These are phyloP conservation scores for Tylopilus felleus DNA, from an alignment of 768 basidiomycete species.

Conservation along the genomic window DNA sequence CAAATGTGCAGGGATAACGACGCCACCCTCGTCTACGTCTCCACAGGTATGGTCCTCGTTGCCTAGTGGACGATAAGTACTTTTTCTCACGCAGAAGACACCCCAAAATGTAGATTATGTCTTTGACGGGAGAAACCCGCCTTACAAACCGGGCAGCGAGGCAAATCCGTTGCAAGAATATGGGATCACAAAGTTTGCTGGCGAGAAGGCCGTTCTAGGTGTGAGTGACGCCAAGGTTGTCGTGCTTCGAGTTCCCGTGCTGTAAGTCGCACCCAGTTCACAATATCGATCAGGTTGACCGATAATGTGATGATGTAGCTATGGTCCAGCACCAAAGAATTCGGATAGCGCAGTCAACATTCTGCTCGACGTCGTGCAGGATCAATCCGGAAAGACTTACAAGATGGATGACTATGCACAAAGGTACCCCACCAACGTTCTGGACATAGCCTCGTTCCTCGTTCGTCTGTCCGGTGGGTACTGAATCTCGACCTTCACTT, in stretches of 20 bases:
- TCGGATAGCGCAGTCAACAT: conserved; percentile 88
- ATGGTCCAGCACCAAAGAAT: conserved; percentile 82
- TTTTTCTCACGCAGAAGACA: conserved; percentile 6
- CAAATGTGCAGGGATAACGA: conserved; percentile 54
- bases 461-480: conserved; percentile 66
- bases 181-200: conserved; percentile 81
- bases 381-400: conserved; percentile 83
- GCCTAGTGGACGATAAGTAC: not conserved
- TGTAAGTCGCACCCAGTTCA: conserved; percentile 46
- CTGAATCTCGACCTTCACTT: not conserved
- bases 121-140: conserved; percentile 90
- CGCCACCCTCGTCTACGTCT: conserved; percentile 85
- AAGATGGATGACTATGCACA: conserved; percentile 97
- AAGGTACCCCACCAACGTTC: conserved; percentile 87
- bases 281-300: not conserved
- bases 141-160: conserved; percentile 70
- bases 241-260: conserved; percentile 84
- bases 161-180: conserved; percentile 90
- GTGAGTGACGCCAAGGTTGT: conserved; percentile 55
- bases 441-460: conserved; percentile 84
- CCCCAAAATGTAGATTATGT: conserved; percentile 70
- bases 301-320: conserved; percentile 46
- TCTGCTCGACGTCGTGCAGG: conserved; percentile 80
- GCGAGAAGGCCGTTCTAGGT: conserved; percentile 73
- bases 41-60: conserved; percentile 60